A percentile compares a stretch with the other conserved stretches of the same genome.
Evolutionary conservation across 768 basidiomycete species (phyloP).

Genomic region (Boletus sp.): DNA sequence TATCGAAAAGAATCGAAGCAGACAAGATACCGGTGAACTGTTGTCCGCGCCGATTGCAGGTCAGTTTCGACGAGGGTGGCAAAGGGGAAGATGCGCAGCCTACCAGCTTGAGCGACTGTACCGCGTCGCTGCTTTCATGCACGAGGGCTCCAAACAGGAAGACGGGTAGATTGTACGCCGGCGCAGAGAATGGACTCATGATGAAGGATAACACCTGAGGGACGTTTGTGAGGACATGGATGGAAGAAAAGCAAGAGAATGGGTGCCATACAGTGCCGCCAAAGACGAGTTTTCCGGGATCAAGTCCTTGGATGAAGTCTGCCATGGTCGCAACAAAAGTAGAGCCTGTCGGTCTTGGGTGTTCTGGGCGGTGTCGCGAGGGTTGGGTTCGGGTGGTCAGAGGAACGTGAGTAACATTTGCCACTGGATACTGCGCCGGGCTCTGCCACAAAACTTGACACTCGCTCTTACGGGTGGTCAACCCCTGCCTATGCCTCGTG

Average conservation of each 20-base stretch:
- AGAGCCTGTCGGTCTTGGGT: neutral
- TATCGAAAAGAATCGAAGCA: constrained; percentile 61
- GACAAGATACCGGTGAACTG: constrained; percentile 67
- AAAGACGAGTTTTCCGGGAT: constrained; percentile 66
- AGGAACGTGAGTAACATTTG: constrained; percentile 7
- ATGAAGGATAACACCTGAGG: constrained; percentile 59
- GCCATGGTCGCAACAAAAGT: constrained; percentile 34
- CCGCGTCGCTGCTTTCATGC: constrained; percentile 63
- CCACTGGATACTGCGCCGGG: neutral
- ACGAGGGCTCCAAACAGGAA: constrained; percentile 75
- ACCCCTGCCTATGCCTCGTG: neutral
- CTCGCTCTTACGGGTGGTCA: neutral
- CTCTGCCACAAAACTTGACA: neutral
- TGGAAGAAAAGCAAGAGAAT: neutral
- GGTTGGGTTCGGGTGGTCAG: neutral
- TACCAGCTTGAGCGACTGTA: constrained; percentile 64
- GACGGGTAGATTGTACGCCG: constrained; percentile 78
- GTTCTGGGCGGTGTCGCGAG: neutral
- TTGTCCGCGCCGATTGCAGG: neutral
- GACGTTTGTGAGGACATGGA: neutral
- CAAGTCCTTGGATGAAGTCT: constrained; percentile 69
- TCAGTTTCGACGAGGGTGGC: neutral
- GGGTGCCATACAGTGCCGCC: constrained; percentile 50
- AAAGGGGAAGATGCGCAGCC: neutral
- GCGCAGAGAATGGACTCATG: constrained; percentile 51